Evolutionary conservation across 1,139 yeast species (phyloP).

Genomic region (Scheffersomyces illinoinensis): DNA sequence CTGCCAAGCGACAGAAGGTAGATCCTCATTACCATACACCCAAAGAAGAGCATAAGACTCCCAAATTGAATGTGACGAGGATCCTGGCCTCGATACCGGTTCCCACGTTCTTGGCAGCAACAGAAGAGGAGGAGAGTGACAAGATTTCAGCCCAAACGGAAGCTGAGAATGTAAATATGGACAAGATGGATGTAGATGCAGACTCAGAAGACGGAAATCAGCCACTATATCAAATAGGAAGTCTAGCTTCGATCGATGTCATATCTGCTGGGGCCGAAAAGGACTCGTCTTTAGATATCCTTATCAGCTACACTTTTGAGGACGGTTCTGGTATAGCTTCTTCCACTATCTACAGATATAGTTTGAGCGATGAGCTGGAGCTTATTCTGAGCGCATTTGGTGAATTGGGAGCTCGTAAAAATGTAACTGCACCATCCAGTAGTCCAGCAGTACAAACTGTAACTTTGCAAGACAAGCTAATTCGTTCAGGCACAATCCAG

Average conservation of each 20-base stretch:
- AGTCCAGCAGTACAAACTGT: slow-evolving; percentile 14
- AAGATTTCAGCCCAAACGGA: background rate
- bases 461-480: slow-evolving; percentile 24
- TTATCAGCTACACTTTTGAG: slow-evolving; percentile 31
- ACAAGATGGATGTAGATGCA: slow-evolving; percentile 13
- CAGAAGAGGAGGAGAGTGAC: background rate
- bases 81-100: slow-evolving; percentile 33
- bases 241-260: slow-evolving; percentile 33
- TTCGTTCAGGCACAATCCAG: slow-evolving; percentile 21
- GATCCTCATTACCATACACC: slow-evolving; percentile 58
- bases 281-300: slow-evolving; percentile 36
- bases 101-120: slow-evolving; percentile 13
- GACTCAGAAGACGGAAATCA: slow-evolving; percentile 11
- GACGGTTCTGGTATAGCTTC: slow-evolving; percentile 15
- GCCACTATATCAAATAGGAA: slow-evolving; percentile 9
- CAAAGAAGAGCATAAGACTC: slow-evolving; percentile 34
- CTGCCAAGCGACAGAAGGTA: slow-evolving; percentile 48
- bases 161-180: slow-evolving; percentile 19
- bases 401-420: slow-evolving; percentile 33
- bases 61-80: slow-evolving; percentile 22
- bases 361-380: slow-evolving; percentile 27
- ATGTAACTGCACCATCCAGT: slow-evolving; percentile 9
- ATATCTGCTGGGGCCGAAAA: slow-evolving; percentile 43
- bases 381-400: slow-evolving; percentile 31
- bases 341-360: slow-evolving; percentile 40